Evolutionary conservation across 192 early-diverging fungal species (phyloP).

Genomic region (Coemansia sp.): DNA sequence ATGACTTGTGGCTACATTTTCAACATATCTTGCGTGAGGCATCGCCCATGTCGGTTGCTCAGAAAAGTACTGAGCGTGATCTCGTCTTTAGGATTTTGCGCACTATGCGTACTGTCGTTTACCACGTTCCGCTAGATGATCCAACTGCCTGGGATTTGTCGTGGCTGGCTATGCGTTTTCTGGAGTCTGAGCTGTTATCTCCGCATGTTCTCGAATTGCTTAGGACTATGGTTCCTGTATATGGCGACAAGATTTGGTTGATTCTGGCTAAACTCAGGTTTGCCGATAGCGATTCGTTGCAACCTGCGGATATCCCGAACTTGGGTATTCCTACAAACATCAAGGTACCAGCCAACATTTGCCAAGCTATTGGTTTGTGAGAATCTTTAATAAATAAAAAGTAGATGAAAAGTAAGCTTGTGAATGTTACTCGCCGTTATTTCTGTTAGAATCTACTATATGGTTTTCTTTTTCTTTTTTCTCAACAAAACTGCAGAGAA

Average conservation of each 20-base stretch:
- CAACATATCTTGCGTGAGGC: slow-evolving; percentile 7
- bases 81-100: slow-evolving; percentile 21
- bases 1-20: slow-evolving; percentile 47
- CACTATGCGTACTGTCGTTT: slow-evolving; percentile 36
- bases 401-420: not conserved
- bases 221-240: slow-evolving; percentile 32
- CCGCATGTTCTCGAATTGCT: slow-evolving; percentile 21
- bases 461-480: too few relatives aligned
- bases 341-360: slow-evolving; percentile 22
- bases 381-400: not conserved
- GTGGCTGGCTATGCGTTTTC: slow-evolving; percentile 18
- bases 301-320: slow-evolving; percentile 12
- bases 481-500: not conserved
- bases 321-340: slow-evolving; percentile 16
- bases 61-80: slow-evolving; percentile 13
- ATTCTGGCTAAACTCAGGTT: slow-evolving; percentile 33
- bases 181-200: slow-evolving; percentile 12
- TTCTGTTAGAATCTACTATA: too few relatives aligned
- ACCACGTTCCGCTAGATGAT: slow-evolving; percentile 37
- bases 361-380: slow-evolving; percentile 22
- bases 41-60: not conserved
- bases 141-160: slow-evolving; percentile 27
- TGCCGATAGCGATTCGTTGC: not conserved
- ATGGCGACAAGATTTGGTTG: slow-evolving; percentile 52
- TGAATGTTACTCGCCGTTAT: not conserved